These are phyloP conservation scores for Escallonia rubra DNA, from an alignment of 129 eudicot species.

Conservation along the genomic window DNA sequence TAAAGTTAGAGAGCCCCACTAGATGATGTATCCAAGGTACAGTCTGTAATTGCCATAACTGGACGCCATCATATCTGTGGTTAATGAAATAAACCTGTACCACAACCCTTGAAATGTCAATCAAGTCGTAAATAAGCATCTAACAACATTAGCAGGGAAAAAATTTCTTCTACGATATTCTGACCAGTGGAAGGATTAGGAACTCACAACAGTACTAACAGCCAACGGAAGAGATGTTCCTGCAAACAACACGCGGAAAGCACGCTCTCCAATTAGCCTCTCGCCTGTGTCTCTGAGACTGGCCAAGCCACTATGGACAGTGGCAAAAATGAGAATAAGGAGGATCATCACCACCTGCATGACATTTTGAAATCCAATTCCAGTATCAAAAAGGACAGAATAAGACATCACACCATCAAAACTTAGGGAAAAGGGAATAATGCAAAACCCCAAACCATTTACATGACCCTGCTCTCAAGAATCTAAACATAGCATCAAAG, in stretches of 20 bases:
- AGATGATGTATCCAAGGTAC: conserved; percentile 67
- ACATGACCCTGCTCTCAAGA: no score
- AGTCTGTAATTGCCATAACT: conserved; percentile 91
- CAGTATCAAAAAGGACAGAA: not conserved
- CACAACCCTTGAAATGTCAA: not conserved
- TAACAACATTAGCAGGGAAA: not conserved
- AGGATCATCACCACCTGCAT: conserved; percentile 80
- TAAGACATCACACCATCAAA: not conserved
- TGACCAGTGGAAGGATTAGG: not conserved
- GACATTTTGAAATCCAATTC: not conserved
- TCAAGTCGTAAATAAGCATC: not conserved
- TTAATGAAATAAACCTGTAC: conserved; percentile 78
- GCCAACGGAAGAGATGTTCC: conserved; percentile 93
- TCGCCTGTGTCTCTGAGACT: conserved; percentile 94
- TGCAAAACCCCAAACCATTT: no score
- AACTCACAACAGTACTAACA: conserved; percentile 88
- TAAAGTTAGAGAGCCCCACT: conserved; percentile 59
- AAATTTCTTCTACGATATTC: no score
- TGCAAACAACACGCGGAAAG: conserved; percentile 94
- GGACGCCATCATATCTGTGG: conserved; percentile 93
- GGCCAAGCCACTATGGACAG: conserved; percentile 95
- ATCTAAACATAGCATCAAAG: no score
- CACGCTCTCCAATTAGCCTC: conserved; percentile 93
- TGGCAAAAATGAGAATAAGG: conserved; percentile 79
- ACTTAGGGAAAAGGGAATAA: no score